Conservation (phyloP, 495 filamentous ascomycete species). For the Aspergillus diversus region DNA sequence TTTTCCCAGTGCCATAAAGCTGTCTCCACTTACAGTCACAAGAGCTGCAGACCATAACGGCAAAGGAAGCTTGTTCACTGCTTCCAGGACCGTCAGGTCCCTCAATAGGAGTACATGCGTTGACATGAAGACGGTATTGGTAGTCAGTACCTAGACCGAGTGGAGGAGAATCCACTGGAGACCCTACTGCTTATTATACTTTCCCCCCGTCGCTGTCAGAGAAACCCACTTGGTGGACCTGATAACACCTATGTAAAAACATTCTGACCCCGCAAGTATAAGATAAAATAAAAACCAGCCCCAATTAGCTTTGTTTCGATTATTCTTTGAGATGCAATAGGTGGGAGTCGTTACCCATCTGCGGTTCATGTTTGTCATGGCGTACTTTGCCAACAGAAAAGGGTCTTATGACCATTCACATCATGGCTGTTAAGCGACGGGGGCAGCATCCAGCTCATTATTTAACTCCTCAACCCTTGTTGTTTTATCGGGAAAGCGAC, state of each 20-base stretch:
- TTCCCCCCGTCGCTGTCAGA: neutral
- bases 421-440: neutral
- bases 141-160: neutral
- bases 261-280: neutral
- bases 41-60: slow-evolving; percentile 8
- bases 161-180: neutral
- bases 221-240: neutral
- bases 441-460: neutral
- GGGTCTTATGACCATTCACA: neutral
- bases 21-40: slow-evolving; percentile 1
- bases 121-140: slow-evolving; percentile 4
- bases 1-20: neutral
- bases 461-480: neutral
- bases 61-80: slow-evolving; percentile 7
- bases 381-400: neutral
- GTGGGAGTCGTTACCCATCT: neutral
- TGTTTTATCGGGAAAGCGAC: neutral
- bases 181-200: neutral
- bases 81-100: slow-evolving; percentile 5
- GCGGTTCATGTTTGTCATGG: too few relatives aligned
- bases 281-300: neutral
- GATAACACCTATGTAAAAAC: neutral
- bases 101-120: neutral
- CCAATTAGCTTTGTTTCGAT: neutral
- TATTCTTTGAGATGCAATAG: neutral